phyloP scores from a whole-genome alignment of 1,284 basidiomycete species.

The Cryptococcus sp. region DNA sequence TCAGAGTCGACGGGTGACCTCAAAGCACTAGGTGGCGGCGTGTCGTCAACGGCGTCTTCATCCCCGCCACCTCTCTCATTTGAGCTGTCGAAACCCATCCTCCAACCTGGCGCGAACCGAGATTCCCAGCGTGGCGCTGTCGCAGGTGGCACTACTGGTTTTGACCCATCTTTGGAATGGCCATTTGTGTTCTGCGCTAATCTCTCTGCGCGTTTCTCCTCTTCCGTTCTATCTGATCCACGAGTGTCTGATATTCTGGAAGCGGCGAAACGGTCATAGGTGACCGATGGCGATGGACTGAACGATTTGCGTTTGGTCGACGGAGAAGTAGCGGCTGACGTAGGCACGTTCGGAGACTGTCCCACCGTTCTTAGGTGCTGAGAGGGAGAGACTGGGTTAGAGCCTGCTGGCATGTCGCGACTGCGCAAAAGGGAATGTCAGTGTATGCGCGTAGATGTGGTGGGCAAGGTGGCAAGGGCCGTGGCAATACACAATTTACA shows the following conservation, averaged over 20 bases:
- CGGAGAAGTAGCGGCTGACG: constrained; percentile 8
- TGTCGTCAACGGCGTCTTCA: constrained; percentile 21
- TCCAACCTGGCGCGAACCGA: constrained; percentile 29
- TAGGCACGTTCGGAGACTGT: neutral
- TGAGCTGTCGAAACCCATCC: constrained; percentile 36
- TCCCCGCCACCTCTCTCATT: constrained; percentile 37
- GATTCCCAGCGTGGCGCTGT: constrained; percentile 10
- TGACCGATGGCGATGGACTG: constrained; percentile 13
- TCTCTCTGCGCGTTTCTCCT: constrained; percentile 13
- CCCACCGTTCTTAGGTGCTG: constrained; percentile 1
- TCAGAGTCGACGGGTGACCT: neutral
- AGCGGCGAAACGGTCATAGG: constrained; percentile 25
- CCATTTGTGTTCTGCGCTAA: neutral
- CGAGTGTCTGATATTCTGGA: constrained; percentile 29
- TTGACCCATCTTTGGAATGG: constrained; percentile 7
- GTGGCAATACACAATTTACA: no score
- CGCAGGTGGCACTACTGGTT: neutral
- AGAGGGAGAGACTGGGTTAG: constrained; percentile 6
- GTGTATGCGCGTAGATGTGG: neutral
- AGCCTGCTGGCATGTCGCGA: constrained; percentile 9
- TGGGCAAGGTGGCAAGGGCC: no score
- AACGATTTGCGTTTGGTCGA: neutral
- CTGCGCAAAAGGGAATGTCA: neutral
- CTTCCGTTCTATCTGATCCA: constrained; percentile 19
- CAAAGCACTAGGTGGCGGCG: constrained; percentile 11